These are phyloP conservation scores for Plenodomus tracheiphilus DNA, from an alignment of 2,329 filamentous ascomycete genomes.

Conservation along the genomic window DNA sequence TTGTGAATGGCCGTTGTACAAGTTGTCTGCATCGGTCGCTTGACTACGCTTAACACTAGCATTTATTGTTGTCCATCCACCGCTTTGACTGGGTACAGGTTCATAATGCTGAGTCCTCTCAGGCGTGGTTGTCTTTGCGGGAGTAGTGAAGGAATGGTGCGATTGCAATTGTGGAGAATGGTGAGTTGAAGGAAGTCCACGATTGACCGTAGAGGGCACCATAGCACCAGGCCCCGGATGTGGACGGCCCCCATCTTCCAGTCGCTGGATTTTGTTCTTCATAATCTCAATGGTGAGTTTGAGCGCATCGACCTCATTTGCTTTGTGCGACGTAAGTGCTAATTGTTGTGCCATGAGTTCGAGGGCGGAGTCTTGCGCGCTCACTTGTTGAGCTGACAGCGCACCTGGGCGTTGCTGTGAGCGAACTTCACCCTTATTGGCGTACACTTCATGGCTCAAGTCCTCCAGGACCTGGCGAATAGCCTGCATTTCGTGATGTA, in stretches of 20 bases:
- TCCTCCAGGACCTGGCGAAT: conserved; percentile 44
- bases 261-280: conserved; percentile 49
- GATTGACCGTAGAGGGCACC: neutral
- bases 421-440: conserved; percentile 21
- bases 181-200: conserved; percentile 7
- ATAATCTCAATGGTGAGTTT: conserved; percentile 54
- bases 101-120: conserved; percentile 25
- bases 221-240: neutral
- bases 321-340: conserved; percentile 46
- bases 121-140: conserved; percentile 10
- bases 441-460: conserved; percentile 41
- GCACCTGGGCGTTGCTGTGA: neutral
- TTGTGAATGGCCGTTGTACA: conserved; percentile 26
- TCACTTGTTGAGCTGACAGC: conserved; percentile 7
- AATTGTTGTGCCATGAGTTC: conserved; percentile 51
- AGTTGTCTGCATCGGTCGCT: conserved; percentile 41
- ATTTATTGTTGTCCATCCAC: conserved; percentile 52
- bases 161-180: conserved; percentile 2
- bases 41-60: conserved; percentile 45
- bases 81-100: conserved; percentile 20
- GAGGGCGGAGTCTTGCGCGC: conserved; percentile 44
- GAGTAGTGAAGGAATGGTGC: conserved; percentile 5
- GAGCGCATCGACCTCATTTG: conserved; percentile 52
- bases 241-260: conserved; percentile 33
- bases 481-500: conserved; percentile 48